phyloP scores from a whole-genome alignment of 495 filamentous ascomycete genomes.

The Chaetomium cochliodes region DNA sequence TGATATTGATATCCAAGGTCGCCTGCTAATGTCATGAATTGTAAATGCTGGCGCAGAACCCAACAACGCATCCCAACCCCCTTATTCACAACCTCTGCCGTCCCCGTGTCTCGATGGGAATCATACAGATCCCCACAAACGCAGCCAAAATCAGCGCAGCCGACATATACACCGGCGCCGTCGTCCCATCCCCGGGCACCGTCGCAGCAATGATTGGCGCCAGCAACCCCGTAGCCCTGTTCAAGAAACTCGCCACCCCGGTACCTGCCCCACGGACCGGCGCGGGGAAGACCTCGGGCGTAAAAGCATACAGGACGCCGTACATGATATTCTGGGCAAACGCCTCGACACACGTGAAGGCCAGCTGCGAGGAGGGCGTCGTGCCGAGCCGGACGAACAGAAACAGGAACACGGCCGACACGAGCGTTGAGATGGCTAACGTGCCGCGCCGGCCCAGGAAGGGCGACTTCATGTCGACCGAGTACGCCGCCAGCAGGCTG shows the following conservation, averaged over 20 bases:
- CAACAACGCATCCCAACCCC: not conserved
- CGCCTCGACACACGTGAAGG: constrained; percentile 73
- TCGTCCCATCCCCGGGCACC: constrained; percentile 62
- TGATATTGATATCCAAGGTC: too few species aligned
- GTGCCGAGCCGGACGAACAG: constrained; percentile 56
- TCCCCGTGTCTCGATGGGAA: constrained; percentile 75
- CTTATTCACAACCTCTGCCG: constrained; percentile 59
- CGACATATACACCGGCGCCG: constrained; percentile 69
- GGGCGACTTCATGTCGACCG: constrained; percentile 64
- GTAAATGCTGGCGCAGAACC: not conserved
- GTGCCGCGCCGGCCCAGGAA: constrained; percentile 72
- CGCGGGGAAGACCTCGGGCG: constrained; percentile 79
- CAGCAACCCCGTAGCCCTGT: constrained; percentile 69
- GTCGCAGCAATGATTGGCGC: constrained; percentile 77
- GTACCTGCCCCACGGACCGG: constrained; percentile 77
- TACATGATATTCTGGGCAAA: constrained; percentile 82
- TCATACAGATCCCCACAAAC: constrained; percentile 57
- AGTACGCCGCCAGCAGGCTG: constrained; percentile 65
- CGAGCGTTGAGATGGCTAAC: constrained; percentile 61
- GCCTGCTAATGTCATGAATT: too few species aligned
- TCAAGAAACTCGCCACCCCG: constrained; percentile 70
- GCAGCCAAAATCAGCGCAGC: constrained; percentile 68
- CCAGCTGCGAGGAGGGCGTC: constrained; percentile 60
- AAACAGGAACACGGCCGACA: constrained; percentile 75
- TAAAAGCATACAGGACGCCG: constrained; percentile 83